Percentiles rank a stretch among this genome's conserved stretches.
Conservation (phyloP, 768 basidiomycete genomes). For the Psilocybe tampanensis region DNA sequence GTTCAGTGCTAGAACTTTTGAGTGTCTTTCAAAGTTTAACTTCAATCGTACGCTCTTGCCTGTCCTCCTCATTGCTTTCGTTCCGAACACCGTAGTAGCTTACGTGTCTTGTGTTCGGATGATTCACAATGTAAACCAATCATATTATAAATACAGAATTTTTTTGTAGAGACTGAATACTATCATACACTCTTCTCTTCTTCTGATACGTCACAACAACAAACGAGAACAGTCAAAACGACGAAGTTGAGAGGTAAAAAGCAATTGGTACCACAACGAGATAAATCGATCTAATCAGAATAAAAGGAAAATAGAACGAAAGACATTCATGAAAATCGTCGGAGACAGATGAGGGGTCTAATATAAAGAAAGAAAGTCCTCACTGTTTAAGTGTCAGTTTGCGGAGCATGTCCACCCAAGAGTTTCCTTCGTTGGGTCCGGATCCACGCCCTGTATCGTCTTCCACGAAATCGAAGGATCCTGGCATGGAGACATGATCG, state of each 20-base stretch:
- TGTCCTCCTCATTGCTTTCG: no score
- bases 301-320: not conserved
- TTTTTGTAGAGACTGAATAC: no score
- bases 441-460: not conserved
- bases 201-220: not conserved
- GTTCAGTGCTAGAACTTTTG: no score
- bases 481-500: not conserved
- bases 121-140: no score
- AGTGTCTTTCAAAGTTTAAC: no score
- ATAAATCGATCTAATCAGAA: not conserved
- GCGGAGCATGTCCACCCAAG: conserved; percentile 5
- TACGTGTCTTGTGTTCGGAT: no score
- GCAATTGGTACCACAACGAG: not conserved
- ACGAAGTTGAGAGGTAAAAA: not conserved
- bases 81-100: no score
- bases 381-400: conserved; percentile 5
- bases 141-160: no score
- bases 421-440: not conserved
- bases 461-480: not conserved
- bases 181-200: not conserved
- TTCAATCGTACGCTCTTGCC: no score
- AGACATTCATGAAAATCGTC: not conserved
- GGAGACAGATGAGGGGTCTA: not conserved
- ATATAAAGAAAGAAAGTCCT: not conserved
- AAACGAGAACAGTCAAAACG: not conserved